These are phyloP conservation scores for Penicillium sp. DNA, from an alignment of 2,329 filamentous ascomycete genomes.

Conservation along the genomic window DNA sequence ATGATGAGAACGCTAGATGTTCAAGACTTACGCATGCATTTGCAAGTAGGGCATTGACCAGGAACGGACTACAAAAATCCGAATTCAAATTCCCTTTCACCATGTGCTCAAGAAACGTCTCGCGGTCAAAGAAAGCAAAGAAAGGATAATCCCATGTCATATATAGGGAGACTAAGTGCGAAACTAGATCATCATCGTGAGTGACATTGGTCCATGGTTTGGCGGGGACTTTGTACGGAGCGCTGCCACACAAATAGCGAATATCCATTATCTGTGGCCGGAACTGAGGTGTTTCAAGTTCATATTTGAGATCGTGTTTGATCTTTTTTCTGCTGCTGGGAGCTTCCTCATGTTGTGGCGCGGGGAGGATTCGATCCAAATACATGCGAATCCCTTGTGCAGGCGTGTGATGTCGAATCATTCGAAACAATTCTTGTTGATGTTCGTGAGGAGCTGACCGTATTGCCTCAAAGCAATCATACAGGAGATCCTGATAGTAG, in stretches of 20 bases:
- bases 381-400: constrained; percentile 28
- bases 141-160: constrained; percentile 95
- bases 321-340: constrained; percentile 5
- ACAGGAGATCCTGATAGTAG: constrained; percentile 30
- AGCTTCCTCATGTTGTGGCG: constrained; percentile 7
- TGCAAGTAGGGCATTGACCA: constrained; percentile 84
- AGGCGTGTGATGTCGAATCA: constrained; percentile 29
- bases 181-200: constrained; percentile 69
- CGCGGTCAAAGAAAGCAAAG: constrained; percentile 73
- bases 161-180: constrained; percentile 85
- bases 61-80: constrained; percentile 73
- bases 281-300: constrained; percentile 20
- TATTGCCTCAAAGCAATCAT: constrained; percentile 30
- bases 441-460: constrained; percentile 21
- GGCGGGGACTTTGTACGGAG: constrained; percentile 27
- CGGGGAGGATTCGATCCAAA: constrained; percentile 20
- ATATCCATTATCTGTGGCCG: not conserved
- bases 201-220: constrained; percentile 76
- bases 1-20: not conserved
- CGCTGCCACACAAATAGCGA: constrained; percentile 26
- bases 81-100: constrained; percentile 45
- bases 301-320: constrained; percentile 19
- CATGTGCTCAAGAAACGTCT: constrained; percentile 63
- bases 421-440: constrained; percentile 23
- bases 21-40: constrained; percentile 24